Base-by-base conservation (phyloP, 148 eudicot genomes). In the Pharnaceum exiguum region DNA sequence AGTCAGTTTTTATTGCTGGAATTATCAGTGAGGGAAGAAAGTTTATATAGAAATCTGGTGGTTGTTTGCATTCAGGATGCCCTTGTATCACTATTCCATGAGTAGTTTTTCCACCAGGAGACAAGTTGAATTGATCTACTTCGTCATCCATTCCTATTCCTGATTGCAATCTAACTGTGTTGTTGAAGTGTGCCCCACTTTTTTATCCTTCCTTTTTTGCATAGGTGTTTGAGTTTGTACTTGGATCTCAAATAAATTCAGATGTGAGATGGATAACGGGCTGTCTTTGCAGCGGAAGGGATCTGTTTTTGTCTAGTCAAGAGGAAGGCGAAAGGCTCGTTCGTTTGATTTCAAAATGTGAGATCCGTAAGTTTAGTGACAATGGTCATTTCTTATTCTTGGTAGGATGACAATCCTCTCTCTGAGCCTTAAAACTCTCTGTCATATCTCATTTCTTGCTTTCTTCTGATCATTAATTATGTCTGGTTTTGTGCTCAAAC, bases 251-350 rank as follows among this genome's bases (percentile, higher is more conserved):
- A 30, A 29, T 36, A 36, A 44, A 18, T 23, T 31, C 44, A 15
- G 23, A 43, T 24, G 32, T 4, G 21, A 62, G 46, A 11, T 15
- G 17, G 51, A 39, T 40, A 26, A 25, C 6, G 25, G 15, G 23
- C 21, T 57, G 21, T 50, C 33, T 48, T 62, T 27, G 25, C 63
- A 73, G 69, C 46, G 61, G 61, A 65, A 55, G 69, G 55, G 69
- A 65, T 37, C 46, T 31, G 49, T 59, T 83, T 21, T 46, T 89
- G 43, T 94, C 96, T 32, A 89, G 85, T 63, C 65, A 39, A 62
- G 87, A 89, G 53, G 96, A 89, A 81, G 83, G 85, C 43, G 79
- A 83, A 73, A 81, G 94, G 70, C 90, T 89, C 64, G 60, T 63
- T 33, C 23, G 30, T 27, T 7, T 75, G 46, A 68, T 89, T 30